Evolutionary conservation across 768 basidiomycete genomes (phyloP), one percentile per base, ranked within the genome.

Genomic region (Sistotremastrum suecicum): DNA sequence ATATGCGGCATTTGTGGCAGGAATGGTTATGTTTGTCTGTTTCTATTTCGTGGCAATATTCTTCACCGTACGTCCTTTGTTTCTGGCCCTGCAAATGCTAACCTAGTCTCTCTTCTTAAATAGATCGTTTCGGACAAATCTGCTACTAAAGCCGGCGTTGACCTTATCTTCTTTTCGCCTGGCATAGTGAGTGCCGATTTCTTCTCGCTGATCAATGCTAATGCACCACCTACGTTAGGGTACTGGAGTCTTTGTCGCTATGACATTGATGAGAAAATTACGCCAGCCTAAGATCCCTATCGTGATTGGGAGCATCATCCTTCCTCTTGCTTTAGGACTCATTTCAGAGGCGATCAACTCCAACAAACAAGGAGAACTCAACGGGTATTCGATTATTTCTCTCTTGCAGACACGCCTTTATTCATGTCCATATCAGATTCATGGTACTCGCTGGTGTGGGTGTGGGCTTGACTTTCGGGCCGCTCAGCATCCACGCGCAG

Each of bases 371-470:
- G 3, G 5, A 11, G 20, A 20, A 2, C 1, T 20, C 20, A 20
- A 20, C 20, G 20, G 20, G 20, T 20, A 20, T 20, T 20, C 20
- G n/a, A n/a, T n/a, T n/a, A 20, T 20, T 20, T 20, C 20, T 20
- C 20, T 20, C 20, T 20, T 2, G 20, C 20, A 20, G 20, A 20
- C 20, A 20, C 20, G 20, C 20, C 20, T 20, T 20, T 20, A 2
- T 20, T 20, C 1, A 20, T 20, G 20, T 2, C 2, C 2, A 20
- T 20, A 20, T 20, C 2, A 20, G 20, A 7, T 71, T 70, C 51
- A 63, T 75, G 63, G 64, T 55, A 2, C 57, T 74, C 60, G 53
- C 61, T 0, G 72, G 74, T 35, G 60, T 62, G 1, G 71, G 67
- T 7, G 61, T 69, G 5, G 71, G 73, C 20, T 32, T 74, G 41